phyloP scores from a whole-genome alignment of 108 stramenopile genomes.

The Cyclotella cryptica region DNA sequence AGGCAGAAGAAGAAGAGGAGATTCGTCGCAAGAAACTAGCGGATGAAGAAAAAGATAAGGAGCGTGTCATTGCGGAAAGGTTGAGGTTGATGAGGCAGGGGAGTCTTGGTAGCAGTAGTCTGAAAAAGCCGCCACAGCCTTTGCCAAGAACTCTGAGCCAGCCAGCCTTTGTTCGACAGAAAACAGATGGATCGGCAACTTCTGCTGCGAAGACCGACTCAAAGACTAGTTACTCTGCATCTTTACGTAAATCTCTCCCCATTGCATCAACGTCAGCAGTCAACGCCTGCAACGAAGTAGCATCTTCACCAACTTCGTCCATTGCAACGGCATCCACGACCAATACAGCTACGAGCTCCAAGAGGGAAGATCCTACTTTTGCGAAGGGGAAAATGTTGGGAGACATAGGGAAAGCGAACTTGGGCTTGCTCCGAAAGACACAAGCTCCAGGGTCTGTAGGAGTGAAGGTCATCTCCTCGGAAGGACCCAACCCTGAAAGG shows the following conservation, averaged over 20 bases:
- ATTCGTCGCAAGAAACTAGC: conserved; percentile 20
- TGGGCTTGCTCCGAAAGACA: conserved; percentile 16
- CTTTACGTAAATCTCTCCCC: not conserved
- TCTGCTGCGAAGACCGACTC: not conserved
- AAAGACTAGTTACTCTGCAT: not conserved
- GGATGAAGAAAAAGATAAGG: conserved; percentile 43
- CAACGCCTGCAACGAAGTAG: not conserved
- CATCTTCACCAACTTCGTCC: conserved; percentile 10
- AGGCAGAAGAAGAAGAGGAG: conserved; percentile 37
- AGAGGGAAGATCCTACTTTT: conserved; percentile 21
- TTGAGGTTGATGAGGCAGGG: conserved; percentile 43
- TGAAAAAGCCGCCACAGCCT: conserved; percentile 7
- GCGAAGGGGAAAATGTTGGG: conserved; percentile 34
- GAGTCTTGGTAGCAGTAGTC: conserved; percentile 8
- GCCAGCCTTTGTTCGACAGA: not conserved
- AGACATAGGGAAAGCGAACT: conserved; percentile 18
- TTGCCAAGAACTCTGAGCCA: not conserved
- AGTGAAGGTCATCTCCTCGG: not conserved
- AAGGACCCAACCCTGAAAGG: not conserved
- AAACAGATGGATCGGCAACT: conserved; percentile 4
- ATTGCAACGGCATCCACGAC: conserved; percentile 14
- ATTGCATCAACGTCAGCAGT: not conserved
- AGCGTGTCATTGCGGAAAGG: conserved; percentile 41
- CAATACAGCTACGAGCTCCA: conserved; percentile 4
- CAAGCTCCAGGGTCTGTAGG: not conserved